Percentiles rank a stretch among this genome's conserved stretches.
Evolutionary conservation across 2,329 filamentous ascomycete genomes (phyloP).

Genomic region (Metarhizium sp.): DNA sequence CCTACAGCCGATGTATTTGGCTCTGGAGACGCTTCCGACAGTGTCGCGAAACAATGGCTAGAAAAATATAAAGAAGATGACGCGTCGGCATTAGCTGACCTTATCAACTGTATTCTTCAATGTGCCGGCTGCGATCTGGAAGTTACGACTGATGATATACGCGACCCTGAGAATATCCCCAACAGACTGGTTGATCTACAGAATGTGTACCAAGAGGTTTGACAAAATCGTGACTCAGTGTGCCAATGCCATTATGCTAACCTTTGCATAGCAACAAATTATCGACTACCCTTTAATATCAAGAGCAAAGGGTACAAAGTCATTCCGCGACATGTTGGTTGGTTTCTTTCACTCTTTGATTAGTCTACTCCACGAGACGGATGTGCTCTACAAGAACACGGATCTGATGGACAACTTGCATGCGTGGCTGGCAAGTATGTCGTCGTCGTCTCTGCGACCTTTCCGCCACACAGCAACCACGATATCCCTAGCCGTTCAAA

Average conservation of each 20-base stretch:
- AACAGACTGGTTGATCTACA: constrained; percentile 77
- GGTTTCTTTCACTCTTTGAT: constrained; percentile 74
- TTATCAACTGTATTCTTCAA: constrained; percentile 58
- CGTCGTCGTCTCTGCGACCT: constrained; percentile 74
- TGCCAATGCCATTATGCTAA: constrained; percentile 15
- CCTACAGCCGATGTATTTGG: constrained; percentile 52
- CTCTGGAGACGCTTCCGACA: constrained; percentile 45
- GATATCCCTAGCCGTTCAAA: constrained; percentile 70
- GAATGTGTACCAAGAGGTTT: constrained; percentile 71
- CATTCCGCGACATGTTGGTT: constrained; percentile 69
- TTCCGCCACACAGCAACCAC: constrained; percentile 93
- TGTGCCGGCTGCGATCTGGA: constrained; percentile 73
- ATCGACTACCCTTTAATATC: constrained; percentile 89
- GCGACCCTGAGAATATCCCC: constrained; percentile 79
- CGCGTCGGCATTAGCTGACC: constrained; percentile 46
- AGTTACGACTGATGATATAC: constrained; percentile 74
- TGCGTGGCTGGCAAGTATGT: constrained; percentile 85
- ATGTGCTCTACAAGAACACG: constrained; percentile 66
- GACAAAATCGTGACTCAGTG: constrained; percentile 13
- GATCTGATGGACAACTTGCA: constrained; percentile 81
- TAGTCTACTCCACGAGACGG: constrained; percentile 70
- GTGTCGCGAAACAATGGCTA: constrained; percentile 52
- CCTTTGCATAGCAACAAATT: constrained; percentile 50
- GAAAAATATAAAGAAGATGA: constrained; percentile 46
- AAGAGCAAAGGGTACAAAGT: constrained; percentile 63